These are phyloP conservation scores for Penicillium freii DNA, from an alignment of 2,329 filamentous ascomycete species.

Conservation along the genomic window DNA sequence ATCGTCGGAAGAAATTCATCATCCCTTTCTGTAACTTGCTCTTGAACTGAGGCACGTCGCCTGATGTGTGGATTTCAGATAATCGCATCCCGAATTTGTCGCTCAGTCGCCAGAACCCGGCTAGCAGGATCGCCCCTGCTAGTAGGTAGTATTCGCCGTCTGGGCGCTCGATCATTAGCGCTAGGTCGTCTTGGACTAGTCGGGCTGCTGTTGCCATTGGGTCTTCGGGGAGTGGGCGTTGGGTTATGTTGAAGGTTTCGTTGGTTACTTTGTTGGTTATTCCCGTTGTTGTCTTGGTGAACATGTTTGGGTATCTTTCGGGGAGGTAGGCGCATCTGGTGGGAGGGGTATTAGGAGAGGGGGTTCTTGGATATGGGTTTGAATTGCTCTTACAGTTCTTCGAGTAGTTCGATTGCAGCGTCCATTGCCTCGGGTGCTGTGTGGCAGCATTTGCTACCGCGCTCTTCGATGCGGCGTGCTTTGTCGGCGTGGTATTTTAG, in stretches of 20 bases:
- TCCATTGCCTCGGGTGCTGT: slow-evolving; percentile 70
- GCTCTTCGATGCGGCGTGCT: slow-evolving; percentile 62
- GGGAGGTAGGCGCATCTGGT: slow-evolving; percentile 62
- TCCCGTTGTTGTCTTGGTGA: slow-evolving; percentile 60
- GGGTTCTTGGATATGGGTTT: not conserved
- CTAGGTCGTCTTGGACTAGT: slow-evolving; percentile 77
- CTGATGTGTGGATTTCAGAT: slow-evolving; percentile 75
- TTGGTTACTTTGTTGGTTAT: slow-evolving; percentile 69
- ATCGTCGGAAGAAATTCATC: slow-evolving; percentile 74
- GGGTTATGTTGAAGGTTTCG: slow-evolving; percentile 67
- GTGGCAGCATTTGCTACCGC: slow-evolving; percentile 64
- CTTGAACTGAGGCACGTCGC: slow-evolving; percentile 70
- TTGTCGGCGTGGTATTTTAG: slow-evolving; percentile 71
- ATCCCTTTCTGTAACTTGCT: slow-evolving; percentile 73
- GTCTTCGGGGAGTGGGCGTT: slow-evolving; percentile 67
- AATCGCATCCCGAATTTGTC: slow-evolving; percentile 81
- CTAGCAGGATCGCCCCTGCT: slow-evolving; percentile 70
- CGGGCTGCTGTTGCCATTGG: slow-evolving; percentile 73
- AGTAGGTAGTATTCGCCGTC: slow-evolving; percentile 81
- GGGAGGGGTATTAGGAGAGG: slow-evolving; percentile 2
- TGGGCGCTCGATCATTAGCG: slow-evolving; percentile 73
- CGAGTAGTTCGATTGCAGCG: slow-evolving; percentile 71
- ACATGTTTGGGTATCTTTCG: slow-evolving; percentile 71
- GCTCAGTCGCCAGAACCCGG: slow-evolving; percentile 78
- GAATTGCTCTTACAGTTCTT: slow-evolving; percentile 57